Evolutionary conservation across 768 basidiomycete species (phyloP), one percentile per base, ranked within the genome.

Genomic region (Rhizopogon roseolus): DNA sequence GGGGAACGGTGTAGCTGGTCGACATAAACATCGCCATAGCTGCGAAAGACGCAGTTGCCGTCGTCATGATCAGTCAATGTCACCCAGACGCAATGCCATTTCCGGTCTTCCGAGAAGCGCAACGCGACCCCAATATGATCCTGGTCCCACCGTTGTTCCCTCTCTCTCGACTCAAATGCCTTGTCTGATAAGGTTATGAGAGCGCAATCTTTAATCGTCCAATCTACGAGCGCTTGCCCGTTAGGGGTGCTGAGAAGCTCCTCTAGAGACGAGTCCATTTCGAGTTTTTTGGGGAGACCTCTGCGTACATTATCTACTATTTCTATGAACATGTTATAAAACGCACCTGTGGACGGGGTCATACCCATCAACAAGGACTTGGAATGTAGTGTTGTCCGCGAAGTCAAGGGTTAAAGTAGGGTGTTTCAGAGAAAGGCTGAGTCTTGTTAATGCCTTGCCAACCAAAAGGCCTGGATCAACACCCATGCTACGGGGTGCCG

Each of bases 31-130:
- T 84, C 83, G 54, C 79, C 75, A 64, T 80, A 86, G 62, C 76
- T 84, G 57, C 80, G 74, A 62, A 82, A 84, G 29, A 76, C 61
- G 59, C 78, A 81, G 32, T 54, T 64, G 32, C 73, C 74, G 29
- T 68, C 63, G 61, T 82, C 76, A 54, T 76, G 71, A 56, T 85
- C 83, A 22, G 75, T 71, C 55, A 84, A 72, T 27, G 74, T 76
- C n/a, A 82, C 83, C 81, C 81, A 86, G 36, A 86, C 75, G 65
- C 81, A 84, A 54, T 83, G 81, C 84, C 84, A 86, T n/a, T 63
- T 63, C 39, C 40, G 57, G 37, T 73, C 67, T 64, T 73, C 76
- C 40, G 70, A 64, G 55, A 82, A 82, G 57, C 81, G 82, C 68
- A 85, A 69, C 19, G 80, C 83, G 19, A 85, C 68, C 8, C 64